These are phyloP conservation scores for Linum lewisii DNA, from an alignment of 345 rosid genomes.

Conservation along the genomic window DNA sequence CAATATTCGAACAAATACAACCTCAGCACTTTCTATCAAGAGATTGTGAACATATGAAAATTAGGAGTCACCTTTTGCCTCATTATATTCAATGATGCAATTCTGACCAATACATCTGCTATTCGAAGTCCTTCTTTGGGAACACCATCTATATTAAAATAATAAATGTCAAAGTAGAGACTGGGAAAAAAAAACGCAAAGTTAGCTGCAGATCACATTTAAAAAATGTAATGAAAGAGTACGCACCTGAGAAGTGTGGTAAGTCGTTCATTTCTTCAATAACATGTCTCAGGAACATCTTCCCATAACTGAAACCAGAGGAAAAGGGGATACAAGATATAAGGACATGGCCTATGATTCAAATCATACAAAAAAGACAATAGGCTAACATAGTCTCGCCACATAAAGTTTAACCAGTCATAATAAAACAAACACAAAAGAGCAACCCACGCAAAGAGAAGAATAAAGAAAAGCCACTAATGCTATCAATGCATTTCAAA, in stretches of 20 bases:
- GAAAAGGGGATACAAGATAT: not conserved
- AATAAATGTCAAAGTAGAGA: slow-evolving; percentile 5
- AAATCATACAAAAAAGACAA: not conserved
- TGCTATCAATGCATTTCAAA: slow-evolving; percentile 2
- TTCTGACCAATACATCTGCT: slow-evolving; percentile 76
- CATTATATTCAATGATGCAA: slow-evolving; percentile 54
- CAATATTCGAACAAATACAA: not conserved
- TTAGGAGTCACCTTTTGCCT: slow-evolving; percentile 58
- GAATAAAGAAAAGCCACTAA: slow-evolving; percentile 1
- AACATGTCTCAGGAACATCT: slow-evolving; percentile 60
- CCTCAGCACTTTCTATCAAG: not conserved
- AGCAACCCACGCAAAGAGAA: not conserved
- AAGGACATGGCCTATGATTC: not conserved
- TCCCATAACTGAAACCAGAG: slow-evolving; percentile 45
- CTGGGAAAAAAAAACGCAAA: slow-evolving; percentile 4
- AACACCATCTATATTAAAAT: slow-evolving; percentile 72
- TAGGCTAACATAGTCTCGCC: slow-evolving; percentile 2
- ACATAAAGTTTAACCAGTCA: not conserved
- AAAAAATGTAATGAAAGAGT: slow-evolving; percentile 16
- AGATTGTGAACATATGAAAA: not conserved
- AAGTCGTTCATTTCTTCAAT: slow-evolving; percentile 58
- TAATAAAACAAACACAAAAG: not conserved
- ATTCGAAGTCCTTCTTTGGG: slow-evolving; percentile 98
- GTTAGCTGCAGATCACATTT: not conserved
- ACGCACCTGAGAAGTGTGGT: slow-evolving; percentile 66